Base-by-base conservation (phyloP, 768 basidiomycete genomes). In the Mycena polygramma region DNA sequence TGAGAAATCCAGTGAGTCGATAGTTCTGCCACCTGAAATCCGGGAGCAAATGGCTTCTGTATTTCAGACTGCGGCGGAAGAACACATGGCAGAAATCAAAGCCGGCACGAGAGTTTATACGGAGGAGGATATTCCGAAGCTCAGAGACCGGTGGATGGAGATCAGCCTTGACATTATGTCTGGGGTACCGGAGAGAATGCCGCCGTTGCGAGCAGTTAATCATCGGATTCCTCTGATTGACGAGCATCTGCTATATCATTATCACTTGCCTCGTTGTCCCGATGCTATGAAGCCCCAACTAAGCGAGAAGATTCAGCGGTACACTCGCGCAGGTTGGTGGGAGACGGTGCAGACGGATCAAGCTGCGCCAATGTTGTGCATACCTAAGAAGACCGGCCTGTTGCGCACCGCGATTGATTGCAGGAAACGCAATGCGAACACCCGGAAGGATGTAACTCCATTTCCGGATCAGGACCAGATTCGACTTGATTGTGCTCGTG, bases 381-480 rank as follows among this genome's bases (percentile, higher is more conserved):
- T 58, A 17, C 57, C 57, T 22, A 58, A 43, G 11, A 54, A 54
- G 35, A 54, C 53, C 3, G 53, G 53, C 4, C 3, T 30, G 20
- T 36, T 54, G 26, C 19, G 57, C 2, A 58, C 57, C 6, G 57
- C 57, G 6, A 41, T 58, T n/a, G 57, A 58, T 19, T 41, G 39
- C 13, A 37, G 57, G 1, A 58, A 83, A 52, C 66, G 78, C 0
- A 87, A 86, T 67, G 77, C 81, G 1, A 86, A 87, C 66, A 87
- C 81, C 0, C 35, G 80, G 0, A 79, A 83, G 55, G 81, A 83
- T 57, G 75, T 82, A 0, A 83, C 83, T 0, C 85, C 83, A 0
- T 76, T 62, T 19, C n/a, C 49, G 79, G 0, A 68, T 87, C 0
- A 85, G 87, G 81, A 84, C 77, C 30, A 30, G 6, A 30, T 30